Base-by-base conservation (phyloP, 2,329 filamentous ascomycete genomes). In the Alternaria sp. region DNA sequence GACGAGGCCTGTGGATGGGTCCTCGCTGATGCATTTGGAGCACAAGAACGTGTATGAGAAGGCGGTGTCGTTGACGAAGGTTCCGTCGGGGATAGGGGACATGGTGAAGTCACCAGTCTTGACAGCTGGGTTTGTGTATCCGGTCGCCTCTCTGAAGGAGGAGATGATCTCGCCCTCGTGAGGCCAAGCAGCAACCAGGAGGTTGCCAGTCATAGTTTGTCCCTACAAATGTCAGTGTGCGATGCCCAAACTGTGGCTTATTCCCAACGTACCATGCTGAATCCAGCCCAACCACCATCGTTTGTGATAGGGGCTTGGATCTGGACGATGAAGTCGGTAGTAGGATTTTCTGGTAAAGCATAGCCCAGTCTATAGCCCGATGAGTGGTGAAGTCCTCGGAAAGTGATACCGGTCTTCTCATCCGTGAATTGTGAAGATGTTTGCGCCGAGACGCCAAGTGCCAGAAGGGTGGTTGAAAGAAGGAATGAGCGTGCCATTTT, bases 31-130 rank as follows among this genome's bases (percentile, higher is more conserved):
- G 51, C 75, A 78, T 34, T 72, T 72, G 14, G 68, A 72, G 69
- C 84, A 86, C 31, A 86, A 78, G 72, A 85, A 86, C 1, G 84
- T 86, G 64, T 83, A 85, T 6, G 82, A 81, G 62, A 81, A 81
- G 49, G 84, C 82, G 1, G 83, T 85, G 53, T 77, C 76, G 76
- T 85, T 86, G 55, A 84, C 73, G 8, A 79, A 84, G 0, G 83
- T 84, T 29, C 83, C 83, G 13, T 82, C 79, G 17, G 81, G 74
- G 56, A 85, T 85, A 3, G 82, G 79, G 5, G 69, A 70, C 51
- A 82, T 65, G 10, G 76, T 75, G 46, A 80, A 77, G 40, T 78
- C 77, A 11, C 77, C 78, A 11, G 77, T 74, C 67, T 80, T 81
- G 17, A 78, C 73, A 4, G 79, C 71, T 2, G 84, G 83, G 50